These are phyloP conservation scores for Scheffersomyces ergatensis DNA, from an alignment of 805 yeast genomes.

Conservation along the genomic window DNA sequence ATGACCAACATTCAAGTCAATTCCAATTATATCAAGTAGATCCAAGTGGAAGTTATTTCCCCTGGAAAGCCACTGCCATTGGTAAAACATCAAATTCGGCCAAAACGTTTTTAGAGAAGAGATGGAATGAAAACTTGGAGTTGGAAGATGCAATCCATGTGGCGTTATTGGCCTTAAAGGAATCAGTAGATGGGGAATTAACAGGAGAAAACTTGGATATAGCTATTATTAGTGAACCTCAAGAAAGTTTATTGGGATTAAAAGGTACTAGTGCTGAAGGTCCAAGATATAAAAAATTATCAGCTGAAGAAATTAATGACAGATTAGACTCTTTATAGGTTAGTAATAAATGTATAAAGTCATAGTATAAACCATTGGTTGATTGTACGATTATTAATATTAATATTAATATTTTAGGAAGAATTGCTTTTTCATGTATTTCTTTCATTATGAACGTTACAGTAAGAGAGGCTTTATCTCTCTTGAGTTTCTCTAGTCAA, in stretches of 20 bases:
- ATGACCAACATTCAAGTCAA: conserved; percentile 67
- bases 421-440: too few species aligned
- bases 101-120: conserved; percentile 92
- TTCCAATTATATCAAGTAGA: conserved; percentile 93
- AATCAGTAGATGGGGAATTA: conserved; percentile 96
- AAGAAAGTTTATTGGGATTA: conserved; percentile 78
- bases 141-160: conserved; percentile 98
- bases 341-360: too few species aligned
- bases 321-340: conserved; percentile 81
- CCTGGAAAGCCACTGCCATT: conserved; percentile 99
- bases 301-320: conserved; percentile 92
- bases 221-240: conserved; percentile 79
- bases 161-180: conserved; percentile 90
- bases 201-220: conserved; percentile 95
- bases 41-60: conserved; percentile 96
- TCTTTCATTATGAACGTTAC: too few species aligned
- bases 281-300: conserved; percentile 82
- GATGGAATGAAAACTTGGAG: conserved; percentile 97
- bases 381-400: too few species aligned
- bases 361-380: too few species aligned
- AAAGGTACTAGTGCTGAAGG: conserved; percentile 82
- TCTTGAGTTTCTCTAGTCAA: too few species aligned
- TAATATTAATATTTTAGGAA: too few species aligned
- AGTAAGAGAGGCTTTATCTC: too few species aligned
- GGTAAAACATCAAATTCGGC: conserved; percentile 97